Percentiles rank a stretch among this genome's conserved stretches.
Conservation (phyloP, 2,329 filamentous ascomycete species). For the Colletotrichum sp. region DNA sequence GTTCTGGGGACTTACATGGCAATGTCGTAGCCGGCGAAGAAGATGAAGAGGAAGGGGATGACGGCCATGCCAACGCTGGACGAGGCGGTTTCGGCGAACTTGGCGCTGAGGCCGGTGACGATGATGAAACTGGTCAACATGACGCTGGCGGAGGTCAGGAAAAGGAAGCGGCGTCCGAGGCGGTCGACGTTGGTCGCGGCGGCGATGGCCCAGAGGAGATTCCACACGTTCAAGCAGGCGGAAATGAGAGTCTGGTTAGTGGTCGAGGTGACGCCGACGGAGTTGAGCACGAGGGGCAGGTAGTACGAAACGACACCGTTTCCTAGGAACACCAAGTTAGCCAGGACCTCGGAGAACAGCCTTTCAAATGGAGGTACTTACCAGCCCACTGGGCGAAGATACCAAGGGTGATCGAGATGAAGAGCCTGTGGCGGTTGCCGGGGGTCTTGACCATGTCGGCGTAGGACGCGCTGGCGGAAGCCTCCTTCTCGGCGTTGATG, state of each 20-base stretch:
- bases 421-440: conserved; percentile 32
- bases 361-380: accelerated
- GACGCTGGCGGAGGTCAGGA: conserved; percentile 9
- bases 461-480: conserved; percentile 3
- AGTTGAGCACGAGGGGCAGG: conserved; percentile 25
- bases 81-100: conserved; percentile 23
- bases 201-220: conserved; percentile 14
- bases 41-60: conserved; percentile 44
- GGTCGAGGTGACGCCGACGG: conserved; percentile 33
- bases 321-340: not conserved
- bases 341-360: accelerated
- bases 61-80: conserved; percentile 30
- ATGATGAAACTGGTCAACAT: conserved; percentile 16
- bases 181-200: conserved; percentile 18
- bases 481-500: conserved; percentile 24
- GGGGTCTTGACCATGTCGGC: conserved; percentile 23
- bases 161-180: conserved; percentile 13
- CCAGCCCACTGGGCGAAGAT: conserved; percentile 30
- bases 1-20: conserved; percentile 4
- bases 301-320: conserved; percentile 35
- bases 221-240: conserved; percentile 19
- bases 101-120: conserved; percentile 15
- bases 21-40: conserved; percentile 32
- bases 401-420: conserved; percentile 32
- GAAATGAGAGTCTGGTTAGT: conserved; percentile 41